phyloP scores from a whole-genome alignment of 306 rosid genomes.

The Cucurbita ficifolia region DNA sequence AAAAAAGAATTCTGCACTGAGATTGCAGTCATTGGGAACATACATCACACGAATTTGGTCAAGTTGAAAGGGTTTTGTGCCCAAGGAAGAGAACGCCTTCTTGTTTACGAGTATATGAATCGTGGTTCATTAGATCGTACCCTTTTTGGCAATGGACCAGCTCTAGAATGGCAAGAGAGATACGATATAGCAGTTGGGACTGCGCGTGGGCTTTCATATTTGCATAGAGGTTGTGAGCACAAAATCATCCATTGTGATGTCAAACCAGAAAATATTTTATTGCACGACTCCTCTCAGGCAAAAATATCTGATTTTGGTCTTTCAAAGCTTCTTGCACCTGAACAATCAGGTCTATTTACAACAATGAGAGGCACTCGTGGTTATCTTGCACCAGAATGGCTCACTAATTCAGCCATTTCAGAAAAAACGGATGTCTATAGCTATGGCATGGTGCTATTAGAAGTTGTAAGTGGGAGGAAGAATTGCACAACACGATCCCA shows the following conservation, averaged over 20 bases:
- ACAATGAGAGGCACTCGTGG: constrained; percentile 96
- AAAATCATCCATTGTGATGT: constrained; percentile 86
- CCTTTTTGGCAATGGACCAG: constrained; percentile 65
- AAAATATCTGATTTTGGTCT: constrained; percentile 92
- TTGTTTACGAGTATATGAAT: constrained; percentile 84
- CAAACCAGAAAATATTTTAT: constrained; percentile 83
- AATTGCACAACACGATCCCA: constrained; percentile 41
- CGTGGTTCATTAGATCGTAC: constrained; percentile 70
- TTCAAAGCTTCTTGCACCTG: constrained; percentile 64
- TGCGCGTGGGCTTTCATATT: constrained; percentile 83
- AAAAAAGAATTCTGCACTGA: constrained; percentile 82
- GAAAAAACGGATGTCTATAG: constrained; percentile 86
- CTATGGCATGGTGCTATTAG: constrained; percentile 86
- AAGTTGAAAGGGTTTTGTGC: constrained; percentile 74
- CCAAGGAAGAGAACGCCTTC: constrained; percentile 55
- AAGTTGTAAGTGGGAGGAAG: constrained; percentile 70
- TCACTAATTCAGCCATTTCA: constrained; percentile 68
- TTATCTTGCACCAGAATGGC: constrained; percentile 94
- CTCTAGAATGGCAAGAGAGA: constrained; percentile 85
- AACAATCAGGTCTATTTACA: constrained; percentile 76
- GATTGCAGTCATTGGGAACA: constrained; percentile 74
- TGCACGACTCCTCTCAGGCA: constrained; percentile 59
- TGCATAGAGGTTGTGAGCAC: constrained; percentile 67
- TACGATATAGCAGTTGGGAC: constrained; percentile 65
- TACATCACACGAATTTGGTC: constrained; percentile 76